phyloP scores from a whole-genome alignment of 2,329 filamentous ascomycete species.

The Aureobasidium sp. region DNA sequence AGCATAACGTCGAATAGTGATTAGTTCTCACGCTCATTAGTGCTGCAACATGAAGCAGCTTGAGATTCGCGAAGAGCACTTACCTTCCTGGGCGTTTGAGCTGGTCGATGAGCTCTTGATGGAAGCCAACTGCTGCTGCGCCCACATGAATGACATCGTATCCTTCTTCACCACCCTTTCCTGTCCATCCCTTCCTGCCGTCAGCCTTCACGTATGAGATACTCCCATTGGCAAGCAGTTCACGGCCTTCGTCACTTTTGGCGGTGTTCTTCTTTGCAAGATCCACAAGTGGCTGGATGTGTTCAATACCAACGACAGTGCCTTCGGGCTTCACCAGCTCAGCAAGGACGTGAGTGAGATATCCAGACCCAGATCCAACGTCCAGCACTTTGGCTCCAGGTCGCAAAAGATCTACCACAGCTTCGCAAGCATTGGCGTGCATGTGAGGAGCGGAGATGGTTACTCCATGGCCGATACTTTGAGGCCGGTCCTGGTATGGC shows the following conservation, averaged over 20 bases:
- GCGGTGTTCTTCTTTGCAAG: constrained; percentile 35
- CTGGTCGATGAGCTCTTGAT: constrained; percentile 67
- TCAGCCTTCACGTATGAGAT: constrained; percentile 71
- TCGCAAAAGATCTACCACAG: constrained; percentile 51
- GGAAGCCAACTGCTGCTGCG: constrained; percentile 69
- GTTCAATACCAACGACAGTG: constrained; percentile 42
- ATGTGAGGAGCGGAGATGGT: constrained; percentile 70
- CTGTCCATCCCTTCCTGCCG: constrained; percentile 40
- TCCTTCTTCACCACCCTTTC: constrained; percentile 43
- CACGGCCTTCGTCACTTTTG: constrained; percentile 41
- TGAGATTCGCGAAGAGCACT: constrained; percentile 16
- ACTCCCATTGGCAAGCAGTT: constrained; percentile 55
- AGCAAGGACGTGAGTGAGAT: constrained; percentile 81
- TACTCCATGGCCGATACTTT: constrained; percentile 59
- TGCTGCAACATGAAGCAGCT: background rate
- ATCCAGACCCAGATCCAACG: constrained; percentile 50
- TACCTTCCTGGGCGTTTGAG: constrained; percentile 66
- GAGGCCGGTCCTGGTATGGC: constrained; percentile 69
- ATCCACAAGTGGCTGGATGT: constrained; percentile 41
- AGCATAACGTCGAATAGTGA: constrained; percentile 6
- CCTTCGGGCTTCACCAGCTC: constrained; percentile 57
- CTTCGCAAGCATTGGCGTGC: constrained; percentile 60
- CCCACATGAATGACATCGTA: constrained; percentile 97
- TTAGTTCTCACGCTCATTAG: background rate
- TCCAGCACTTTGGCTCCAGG: constrained; percentile 45